Base-by-base conservation (phyloP, 179 eudicot genomes). In the Sideroxylon spinosum region DNA sequence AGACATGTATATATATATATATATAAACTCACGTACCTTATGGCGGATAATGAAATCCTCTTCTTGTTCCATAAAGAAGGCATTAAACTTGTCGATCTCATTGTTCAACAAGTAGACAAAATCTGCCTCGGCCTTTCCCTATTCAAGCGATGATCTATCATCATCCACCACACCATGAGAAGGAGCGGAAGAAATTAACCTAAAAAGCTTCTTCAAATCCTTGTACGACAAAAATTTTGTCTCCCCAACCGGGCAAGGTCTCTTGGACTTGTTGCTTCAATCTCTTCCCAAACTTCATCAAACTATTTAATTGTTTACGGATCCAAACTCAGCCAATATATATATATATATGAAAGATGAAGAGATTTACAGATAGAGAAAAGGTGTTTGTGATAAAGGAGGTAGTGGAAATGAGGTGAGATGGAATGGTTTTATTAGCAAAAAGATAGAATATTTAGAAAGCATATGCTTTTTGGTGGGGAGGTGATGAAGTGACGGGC, bases 231-330 rank as follows among this genome's bases (percentile, higher is more conserved):
- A 73, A 68, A 84, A 94, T 74, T 90, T 90, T 90, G 82, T 92
- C 93, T 5, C 91, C 82, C 98, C 98, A 94, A 11, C 78, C 95
- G 0, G 95, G 97, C 71, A 91, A 62, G 13, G 90, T 94, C 74
- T 94, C 94, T 32, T 86, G 86, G 52, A 90, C 87, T 29, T 94
- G 98, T 50, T 87, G 89, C 81, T 91, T 88, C 81, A 94, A 71
- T 53, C 91, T 82, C 86, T 94, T 94, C 17, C 98, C 97, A 26
- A 94, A 94, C 82, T 94, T 94, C 98, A 94, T 88, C 13, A 12
- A 8, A 6, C 37, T 29, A n/a, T 29, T 29, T 29, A 29, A 29
- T 29, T 29, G 37, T 29, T 29, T 29, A 29, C 37, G 3, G 37
- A 29, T 29, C 37, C 37, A 29, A 29, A 29, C 37, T 29, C 37